phyloP scores from a whole-genome alignment of 2,329 filamentous ascomycete species.

The Exserohilum rostratum region DNA sequence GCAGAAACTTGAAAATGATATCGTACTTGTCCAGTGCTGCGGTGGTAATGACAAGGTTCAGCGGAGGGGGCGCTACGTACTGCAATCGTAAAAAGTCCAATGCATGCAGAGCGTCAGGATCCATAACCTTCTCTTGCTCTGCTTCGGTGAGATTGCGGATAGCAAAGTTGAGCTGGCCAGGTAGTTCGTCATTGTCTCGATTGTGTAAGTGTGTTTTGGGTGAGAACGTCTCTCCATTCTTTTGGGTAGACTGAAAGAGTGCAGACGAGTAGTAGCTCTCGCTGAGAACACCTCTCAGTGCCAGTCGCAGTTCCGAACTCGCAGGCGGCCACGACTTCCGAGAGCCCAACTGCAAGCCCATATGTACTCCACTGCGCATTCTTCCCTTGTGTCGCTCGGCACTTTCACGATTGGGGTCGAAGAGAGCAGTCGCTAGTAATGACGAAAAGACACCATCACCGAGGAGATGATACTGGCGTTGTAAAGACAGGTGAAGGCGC shows the following conservation, averaged over 20 bases:
- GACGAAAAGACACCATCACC: slow-evolving; percentile 84
- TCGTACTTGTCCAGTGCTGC: slow-evolving; percentile 80
- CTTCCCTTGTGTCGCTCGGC: slow-evolving; percentile 75
- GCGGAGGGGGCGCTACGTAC: slow-evolving; percentile 75
- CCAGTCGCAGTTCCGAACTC: slow-evolving; percentile 88
- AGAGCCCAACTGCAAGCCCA: slow-evolving; percentile 82
- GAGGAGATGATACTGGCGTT: slow-evolving; percentile 81
- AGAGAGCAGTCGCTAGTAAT: slow-evolving; percentile 79
- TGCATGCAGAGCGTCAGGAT: slow-evolving; percentile 81
- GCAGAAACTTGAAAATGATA: slow-evolving; percentile 77
- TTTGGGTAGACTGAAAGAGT: slow-evolving; percentile 34
- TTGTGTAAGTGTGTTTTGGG: slow-evolving; percentile 15
- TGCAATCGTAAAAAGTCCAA: slow-evolving; percentile 91
- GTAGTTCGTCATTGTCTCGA: slow-evolving; percentile 46
- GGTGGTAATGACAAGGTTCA: slow-evolving; percentile 76
- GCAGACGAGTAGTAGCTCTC: slow-evolving; percentile 68
- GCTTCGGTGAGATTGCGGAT: slow-evolving; percentile 74
- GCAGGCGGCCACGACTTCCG: slow-evolving; percentile 90
- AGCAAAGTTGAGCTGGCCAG: slow-evolving; percentile 67
- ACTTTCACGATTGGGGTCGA: slow-evolving; percentile 80
- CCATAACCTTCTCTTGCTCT: slow-evolving; percentile 82
- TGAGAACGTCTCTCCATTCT: not conserved
- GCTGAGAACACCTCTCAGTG: slow-evolving; percentile 81
- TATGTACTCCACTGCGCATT: slow-evolving; percentile 67
- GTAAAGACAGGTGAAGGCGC: slow-evolving; percentile 72